A percentile compares a stretch with the other conserved stretches of the same genome.
Conservation (phyloP, 257 asterid species). For the Nicotiana otophora region DNA sequence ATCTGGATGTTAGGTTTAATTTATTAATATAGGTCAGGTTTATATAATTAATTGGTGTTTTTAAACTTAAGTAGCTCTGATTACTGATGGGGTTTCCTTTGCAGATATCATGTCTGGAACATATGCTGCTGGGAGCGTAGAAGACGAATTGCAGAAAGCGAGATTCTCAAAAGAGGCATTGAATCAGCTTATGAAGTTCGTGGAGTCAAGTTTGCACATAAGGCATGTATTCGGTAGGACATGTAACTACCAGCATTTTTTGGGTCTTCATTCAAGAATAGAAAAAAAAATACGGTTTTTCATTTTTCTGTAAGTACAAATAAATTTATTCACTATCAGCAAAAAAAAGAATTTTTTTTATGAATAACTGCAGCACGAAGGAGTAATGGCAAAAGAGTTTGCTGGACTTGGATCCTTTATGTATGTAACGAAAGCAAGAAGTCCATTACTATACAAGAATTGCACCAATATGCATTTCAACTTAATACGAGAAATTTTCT, state of each 20-base stretch:
- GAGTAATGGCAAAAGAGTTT: not conserved
- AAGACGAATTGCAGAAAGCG: slow-evolving; percentile 45
- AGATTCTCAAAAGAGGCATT: slow-evolving; percentile 55
- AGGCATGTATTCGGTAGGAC: slow-evolving; percentile 40
- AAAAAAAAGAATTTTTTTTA: too few species aligned
- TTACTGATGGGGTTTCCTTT: not conserved
- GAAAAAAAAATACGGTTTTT: not conserved
- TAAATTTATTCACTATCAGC: not conserved
- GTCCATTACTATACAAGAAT: not conserved
- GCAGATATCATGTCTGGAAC: slow-evolving; percentile 48
- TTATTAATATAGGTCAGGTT: not conserved
- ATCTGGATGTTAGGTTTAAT: not conserved
- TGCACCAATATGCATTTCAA: not conserved
- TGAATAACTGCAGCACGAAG: not conserved
- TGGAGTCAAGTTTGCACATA: slow-evolving; percentile 45
- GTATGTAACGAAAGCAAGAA: not conserved
- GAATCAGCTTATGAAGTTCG: slow-evolving; percentile 43
- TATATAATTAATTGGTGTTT: not conserved
- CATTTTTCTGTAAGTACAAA: not conserved
- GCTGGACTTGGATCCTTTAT: not conserved
- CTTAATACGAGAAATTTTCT: not conserved
- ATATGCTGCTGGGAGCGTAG: slow-evolving; percentile 25
- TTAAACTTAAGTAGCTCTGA: not conserved
- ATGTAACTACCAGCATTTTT: not conserved
- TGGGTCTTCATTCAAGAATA: not conserved